Conservation (phyloP, 139 green algal genomes). For the Haematococcus lacustris region DNA sequence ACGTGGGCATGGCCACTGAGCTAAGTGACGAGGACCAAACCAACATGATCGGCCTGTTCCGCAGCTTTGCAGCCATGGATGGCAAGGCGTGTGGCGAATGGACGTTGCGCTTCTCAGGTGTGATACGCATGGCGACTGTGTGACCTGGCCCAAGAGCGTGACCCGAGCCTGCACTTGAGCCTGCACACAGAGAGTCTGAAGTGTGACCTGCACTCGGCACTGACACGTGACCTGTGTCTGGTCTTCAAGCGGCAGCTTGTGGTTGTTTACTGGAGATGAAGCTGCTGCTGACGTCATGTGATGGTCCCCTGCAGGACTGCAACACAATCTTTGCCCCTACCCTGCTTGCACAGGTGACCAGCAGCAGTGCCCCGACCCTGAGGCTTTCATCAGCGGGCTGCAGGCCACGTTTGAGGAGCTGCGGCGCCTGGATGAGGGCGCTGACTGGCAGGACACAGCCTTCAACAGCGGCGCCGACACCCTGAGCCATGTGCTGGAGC, state of each 20-base stretch:
- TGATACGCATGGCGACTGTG: conserved; percentile 39
- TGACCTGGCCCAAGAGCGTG: not conserved
- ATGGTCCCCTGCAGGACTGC: not conserved
- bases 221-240: not conserved
- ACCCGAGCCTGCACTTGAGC: not conserved
- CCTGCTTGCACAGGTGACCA: conserved; percentile 42
- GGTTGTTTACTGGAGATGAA: not conserved
- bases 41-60: conserved; percentile 57
- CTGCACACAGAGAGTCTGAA: not conserved
- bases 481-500: conserved; percentile 64
- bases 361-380: conserved; percentile 64
- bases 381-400: conserved; percentile 53
- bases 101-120: conserved; percentile 63
- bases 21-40: conserved; percentile 58
- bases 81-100: conserved; percentile 47
- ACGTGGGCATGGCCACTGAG: conserved; percentile 85
- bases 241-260: not conserved
- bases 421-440: conserved; percentile 15
- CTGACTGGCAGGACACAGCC: not conserved
- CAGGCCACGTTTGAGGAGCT: conserved; percentile 42
- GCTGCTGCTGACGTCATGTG: not conserved
- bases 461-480: conserved; percentile 56
- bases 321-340: not conserved
- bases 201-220: not conserved
- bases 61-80: conserved; percentile 44